Conservation (phyloP, 768 basidiomycete species). For the Suillus ampliporus region DNA sequence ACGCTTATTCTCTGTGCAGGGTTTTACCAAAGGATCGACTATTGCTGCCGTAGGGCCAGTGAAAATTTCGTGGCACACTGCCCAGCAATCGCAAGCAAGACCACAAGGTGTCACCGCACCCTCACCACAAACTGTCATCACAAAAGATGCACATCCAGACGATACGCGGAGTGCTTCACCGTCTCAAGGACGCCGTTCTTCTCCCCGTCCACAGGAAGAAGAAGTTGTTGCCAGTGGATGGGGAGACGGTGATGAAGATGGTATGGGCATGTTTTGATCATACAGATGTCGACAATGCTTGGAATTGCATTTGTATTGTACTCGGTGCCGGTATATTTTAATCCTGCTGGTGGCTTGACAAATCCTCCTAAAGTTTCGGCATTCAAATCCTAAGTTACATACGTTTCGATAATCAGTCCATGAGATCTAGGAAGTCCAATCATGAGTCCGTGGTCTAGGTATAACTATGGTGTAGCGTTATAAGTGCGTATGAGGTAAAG, state of each 20-base stretch:
- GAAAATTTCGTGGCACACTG: slow-evolving; percentile 69
- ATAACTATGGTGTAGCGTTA: neutral
- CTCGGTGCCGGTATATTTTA: slow-evolving; percentile 10
- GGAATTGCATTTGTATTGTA: slow-evolving; percentile 6
- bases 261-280: slow-evolving; percentile 54
- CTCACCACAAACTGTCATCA: slow-evolving; percentile 24
- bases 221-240: slow-evolving; percentile 71
- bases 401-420: neutral
- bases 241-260: slow-evolving; percentile 72
- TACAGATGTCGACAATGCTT: slow-evolving; percentile 6
- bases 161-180: slow-evolving; percentile 31
- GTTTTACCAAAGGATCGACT: slow-evolving; percentile 70
- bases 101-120: slow-evolving; percentile 25
- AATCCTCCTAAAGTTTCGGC: neutral
- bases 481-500: neutral
- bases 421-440: neutral
- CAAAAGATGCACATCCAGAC: slow-evolving; percentile 28
- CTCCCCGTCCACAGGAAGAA: slow-evolving; percentile 56
- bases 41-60: slow-evolving; percentile 71
- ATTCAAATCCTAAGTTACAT: neutral
- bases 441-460: neutral
- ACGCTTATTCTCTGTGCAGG: slow-evolving; percentile 47
- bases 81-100: slow-evolving; percentile 29
- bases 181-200: slow-evolving; percentile 23
- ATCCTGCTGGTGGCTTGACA: neutral